Evolutionary conservation across 345 rosid genomes (phyloP), one percentile per base, ranked within the genome.

Genomic region (Corchorus olitorius): DNA sequence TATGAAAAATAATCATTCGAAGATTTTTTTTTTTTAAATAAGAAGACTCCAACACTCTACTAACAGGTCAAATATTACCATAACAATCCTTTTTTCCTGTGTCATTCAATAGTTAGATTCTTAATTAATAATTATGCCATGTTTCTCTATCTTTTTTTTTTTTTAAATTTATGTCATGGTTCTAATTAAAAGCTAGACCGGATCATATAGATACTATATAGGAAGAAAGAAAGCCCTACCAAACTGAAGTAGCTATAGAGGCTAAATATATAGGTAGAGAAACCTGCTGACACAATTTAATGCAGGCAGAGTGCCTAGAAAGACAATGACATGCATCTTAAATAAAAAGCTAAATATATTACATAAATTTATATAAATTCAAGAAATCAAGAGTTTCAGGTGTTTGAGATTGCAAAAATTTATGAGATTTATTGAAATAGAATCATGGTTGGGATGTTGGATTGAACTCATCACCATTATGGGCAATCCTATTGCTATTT

Each of bases 341-440:
- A 39, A 55, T 22, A 53, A 39, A 3, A 3, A 55, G n/a, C 49
- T 52, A 59, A 70, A 27, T 37, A 10, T 3, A 4, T 56, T 14
- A 3, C 39, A 50, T 54, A 54, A 59, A 34, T 27, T 22, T 56
- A 41, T 39, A 56, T 56, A 64, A 16, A 56, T 56, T 55, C 39
- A 37, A 71, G 63, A 72, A 70, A 41, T 58, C 75, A 39, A 58
- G 65, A 72, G 75, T 58, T 43, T 58, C 54, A 58, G 65, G 75
- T 61, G 69, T 19, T 34, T 61, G 35, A 49, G 60, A 61, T 60
- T 46, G 68, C 17, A 15, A 45, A 27, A 59, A 33, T 61, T 48
- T 48, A 61, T 60, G 56, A 46, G 35, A n/a, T 17, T 72, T 17
- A 3, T 39, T 39, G 43, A 39, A 39, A 6, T 3, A 35, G 63